These are phyloP conservation scores for Calycina herbarum DNA, from an alignment of 2,329 filamentous ascomycete genomes.

Conservation along the genomic window DNA sequence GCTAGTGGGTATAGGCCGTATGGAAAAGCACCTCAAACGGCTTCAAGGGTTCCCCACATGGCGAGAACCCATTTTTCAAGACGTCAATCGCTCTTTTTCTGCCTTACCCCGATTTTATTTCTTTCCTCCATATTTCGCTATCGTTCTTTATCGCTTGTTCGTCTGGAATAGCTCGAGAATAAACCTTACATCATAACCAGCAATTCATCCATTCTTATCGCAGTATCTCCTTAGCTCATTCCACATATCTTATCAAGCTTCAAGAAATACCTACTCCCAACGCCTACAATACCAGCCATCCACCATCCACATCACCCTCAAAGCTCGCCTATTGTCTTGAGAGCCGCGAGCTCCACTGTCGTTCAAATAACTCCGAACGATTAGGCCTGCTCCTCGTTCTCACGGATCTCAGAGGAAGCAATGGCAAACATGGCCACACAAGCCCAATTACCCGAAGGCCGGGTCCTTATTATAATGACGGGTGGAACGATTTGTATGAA, in stretches of 20 bases:
- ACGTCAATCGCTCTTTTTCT: too few relatives aligned
- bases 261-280: not conserved
- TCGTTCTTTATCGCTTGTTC: not conserved
- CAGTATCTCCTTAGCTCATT: not conserved
- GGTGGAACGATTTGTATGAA: slow-evolving; percentile 71
- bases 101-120: not conserved
- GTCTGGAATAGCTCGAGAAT: not conserved
- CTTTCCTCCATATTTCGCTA: not conserved
- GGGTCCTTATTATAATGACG: slow-evolving; percentile 68
- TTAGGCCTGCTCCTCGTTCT: too few relatives aligned
- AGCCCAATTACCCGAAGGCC: slow-evolving; percentile 50
- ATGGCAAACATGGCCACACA: slow-evolving; percentile 25
- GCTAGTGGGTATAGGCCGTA: not conserved
- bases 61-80: not conserved
- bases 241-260: not conserved
- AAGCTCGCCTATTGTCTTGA: not conserved
- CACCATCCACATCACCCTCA: not conserved
- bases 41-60: not conserved
- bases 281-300: not conserved
- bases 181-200: not conserved
- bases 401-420: too few relatives aligned
- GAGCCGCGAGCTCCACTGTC: too few relatives aligned
- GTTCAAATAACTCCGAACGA: too few relatives aligned
- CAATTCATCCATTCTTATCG: not conserved
- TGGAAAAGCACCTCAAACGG: not conserved